These are phyloP conservation scores for Beverwykella pulmonaria DNA, from an alignment of 495 filamentous ascomycete species.

Conservation along the genomic window DNA sequence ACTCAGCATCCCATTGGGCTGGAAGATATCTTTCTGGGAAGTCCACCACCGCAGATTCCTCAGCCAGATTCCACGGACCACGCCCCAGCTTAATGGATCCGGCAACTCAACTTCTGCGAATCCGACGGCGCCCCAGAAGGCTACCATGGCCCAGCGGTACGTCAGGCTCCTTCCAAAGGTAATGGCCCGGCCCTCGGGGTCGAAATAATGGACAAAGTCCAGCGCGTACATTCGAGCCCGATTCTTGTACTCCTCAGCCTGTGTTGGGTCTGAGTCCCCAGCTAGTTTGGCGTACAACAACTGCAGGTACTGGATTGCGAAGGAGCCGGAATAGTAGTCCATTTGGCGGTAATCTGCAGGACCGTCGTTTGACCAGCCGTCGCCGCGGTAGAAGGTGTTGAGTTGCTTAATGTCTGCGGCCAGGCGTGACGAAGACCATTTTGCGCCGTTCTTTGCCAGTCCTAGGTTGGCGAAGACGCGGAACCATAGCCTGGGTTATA, in stretches of 20 bases:
- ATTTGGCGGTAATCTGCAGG: constrained; percentile 76
- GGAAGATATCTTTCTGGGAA: constrained; percentile 71
- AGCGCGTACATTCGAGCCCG: constrained; percentile 65
- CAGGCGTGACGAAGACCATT: constrained; percentile 65
- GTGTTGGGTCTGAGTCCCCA: constrained; percentile 65
- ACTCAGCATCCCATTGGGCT: constrained; percentile 69
- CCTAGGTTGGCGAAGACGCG: constrained; percentile 81
- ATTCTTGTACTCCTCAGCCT: constrained; percentile 69
- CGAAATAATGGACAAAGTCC: constrained; percentile 76
- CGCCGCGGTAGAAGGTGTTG: constrained; percentile 76
- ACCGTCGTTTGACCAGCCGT: constrained; percentile 80
- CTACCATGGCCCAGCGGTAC: constrained; percentile 80
- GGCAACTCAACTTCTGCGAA: constrained; percentile 75
- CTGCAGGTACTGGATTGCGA: constrained; percentile 78
- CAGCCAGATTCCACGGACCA: constrained; percentile 73
- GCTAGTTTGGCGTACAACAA: constrained; percentile 75
- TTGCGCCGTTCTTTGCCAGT: constrained; percentile 68
- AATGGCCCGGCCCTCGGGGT: constrained; percentile 65
- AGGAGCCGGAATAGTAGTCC: constrained; percentile 81
- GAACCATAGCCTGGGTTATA: constrained; percentile 77
- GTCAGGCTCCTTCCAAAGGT: constrained; percentile 77
- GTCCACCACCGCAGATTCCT: constrained; percentile 80
- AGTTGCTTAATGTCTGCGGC: constrained; percentile 75
- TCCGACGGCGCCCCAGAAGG: constrained; percentile 76
- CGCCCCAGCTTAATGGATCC: constrained; percentile 70